These are phyloP conservation scores for Ceratobasidium sp. DNA, from an alignment of 1,284 basidiomycete species.

Conservation along the genomic window DNA sequence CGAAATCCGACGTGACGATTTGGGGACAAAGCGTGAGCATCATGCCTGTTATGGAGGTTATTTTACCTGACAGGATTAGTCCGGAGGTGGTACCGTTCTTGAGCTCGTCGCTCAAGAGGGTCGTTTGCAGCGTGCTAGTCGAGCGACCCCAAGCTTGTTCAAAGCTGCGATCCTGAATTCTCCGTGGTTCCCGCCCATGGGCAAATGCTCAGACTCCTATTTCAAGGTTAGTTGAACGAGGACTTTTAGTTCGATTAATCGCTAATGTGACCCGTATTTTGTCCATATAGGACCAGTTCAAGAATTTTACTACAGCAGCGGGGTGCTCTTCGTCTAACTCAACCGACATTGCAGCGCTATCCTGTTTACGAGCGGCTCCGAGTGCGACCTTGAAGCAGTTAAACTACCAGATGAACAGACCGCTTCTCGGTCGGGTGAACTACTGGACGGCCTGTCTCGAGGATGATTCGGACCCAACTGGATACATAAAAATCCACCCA, in stretches of 20 bases:
- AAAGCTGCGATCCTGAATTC: slow-evolving; percentile 13
- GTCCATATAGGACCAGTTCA: slow-evolving; percentile 35
- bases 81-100: slow-evolving; percentile 26
- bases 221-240: slow-evolving; percentile 7
- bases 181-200: slow-evolving; percentile 21
- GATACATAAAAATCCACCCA: slow-evolving; percentile 28
- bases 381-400: slow-evolving; percentile 8
- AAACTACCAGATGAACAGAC: slow-evolving; percentile 36
- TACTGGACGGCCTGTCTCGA: slow-evolving; percentile 31
- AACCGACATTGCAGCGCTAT: not conserved
- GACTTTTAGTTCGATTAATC: no score
- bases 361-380: slow-evolving; percentile 4
- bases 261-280: not conserved
- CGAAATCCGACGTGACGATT: slow-evolving; percentile 8
- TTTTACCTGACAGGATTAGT: not conserved
- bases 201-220: slow-evolving; percentile 10
- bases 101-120: slow-evolving; percentile 22
- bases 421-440: slow-evolving; percentile 4
- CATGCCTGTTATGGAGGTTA: no score
- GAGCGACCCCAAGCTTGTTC: not conserved
- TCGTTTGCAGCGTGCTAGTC: not conserved
- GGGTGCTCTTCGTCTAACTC: slow-evolving; percentile 1
- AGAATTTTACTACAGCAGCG: slow-evolving; percentile 5
- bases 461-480: not conserved
- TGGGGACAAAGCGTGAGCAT: slow-evolving; percentile 22